Evolutionary conservation across 2,329 filamentous ascomycete genomes (phyloP).

Genomic region (Passalora sequoiae): DNA sequence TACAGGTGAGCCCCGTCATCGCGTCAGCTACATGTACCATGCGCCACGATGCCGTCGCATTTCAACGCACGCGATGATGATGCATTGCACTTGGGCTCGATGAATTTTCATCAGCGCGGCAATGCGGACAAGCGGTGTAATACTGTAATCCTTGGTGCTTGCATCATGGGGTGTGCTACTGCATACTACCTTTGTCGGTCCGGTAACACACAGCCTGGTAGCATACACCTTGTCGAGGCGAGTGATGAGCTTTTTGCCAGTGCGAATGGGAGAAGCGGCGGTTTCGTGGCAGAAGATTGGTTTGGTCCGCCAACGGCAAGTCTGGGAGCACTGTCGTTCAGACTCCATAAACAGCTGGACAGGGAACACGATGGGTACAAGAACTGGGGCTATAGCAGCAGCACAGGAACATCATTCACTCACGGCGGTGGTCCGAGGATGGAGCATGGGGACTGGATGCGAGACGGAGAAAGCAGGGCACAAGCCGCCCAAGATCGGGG

Average conservation of each 20-base stretch:
- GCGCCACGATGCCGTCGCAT: too few relatives aligned
- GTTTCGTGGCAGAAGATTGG: constrained; percentile 69
- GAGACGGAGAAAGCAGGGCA: constrained; percentile 58
- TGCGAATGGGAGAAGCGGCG: constrained; percentile 68
- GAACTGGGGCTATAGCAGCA: constrained; percentile 56
- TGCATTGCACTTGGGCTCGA: too few relatives aligned
- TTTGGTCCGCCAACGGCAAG: constrained; percentile 41
- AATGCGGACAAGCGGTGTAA: background rate
- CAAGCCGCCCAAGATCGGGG: constrained; percentile 40
- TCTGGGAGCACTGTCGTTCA: constrained; percentile 64
- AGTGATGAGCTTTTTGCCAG: constrained; percentile 61
- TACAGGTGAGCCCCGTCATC: too few relatives aligned
- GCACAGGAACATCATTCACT: constrained; percentile 53
- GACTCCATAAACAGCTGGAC: constrained; percentile 62
- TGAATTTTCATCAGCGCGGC: too few relatives aligned
- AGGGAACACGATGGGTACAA: constrained; percentile 52
- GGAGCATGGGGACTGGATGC: constrained; percentile 56
- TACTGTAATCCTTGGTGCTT: constrained; percentile 63
- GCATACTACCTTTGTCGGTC: constrained; percentile 63
- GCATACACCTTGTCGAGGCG: constrained; percentile 56
- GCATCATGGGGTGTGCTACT: constrained; percentile 65
- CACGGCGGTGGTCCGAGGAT: constrained; percentile 42
- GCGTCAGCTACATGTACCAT: too few relatives aligned
- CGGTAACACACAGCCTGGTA: constrained; percentile 35
- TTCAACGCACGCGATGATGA: too few relatives aligned